phyloP scores from a whole-genome alignment of 2,329 filamentous ascomycete genomes.

The Fusarium transvaalense region DNA sequence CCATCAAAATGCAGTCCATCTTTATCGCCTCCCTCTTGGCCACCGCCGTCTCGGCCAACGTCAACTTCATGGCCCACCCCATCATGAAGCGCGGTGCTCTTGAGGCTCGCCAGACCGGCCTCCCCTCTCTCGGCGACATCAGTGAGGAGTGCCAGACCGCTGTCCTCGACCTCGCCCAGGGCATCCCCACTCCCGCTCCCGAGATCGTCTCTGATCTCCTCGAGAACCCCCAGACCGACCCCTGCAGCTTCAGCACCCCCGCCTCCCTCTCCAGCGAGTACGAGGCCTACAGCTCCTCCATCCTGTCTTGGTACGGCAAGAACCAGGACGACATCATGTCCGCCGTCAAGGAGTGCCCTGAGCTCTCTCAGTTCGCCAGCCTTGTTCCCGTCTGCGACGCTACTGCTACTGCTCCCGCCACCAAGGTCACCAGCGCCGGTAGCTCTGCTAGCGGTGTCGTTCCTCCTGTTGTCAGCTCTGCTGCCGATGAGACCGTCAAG shows the following conservation, averaged over 20 bases:
- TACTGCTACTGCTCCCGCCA: slow-evolving; percentile 8
- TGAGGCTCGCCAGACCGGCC: slow-evolving; percentile 46
- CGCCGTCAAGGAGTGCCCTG: slow-evolving; percentile 48
- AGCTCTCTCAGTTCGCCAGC: slow-evolving; percentile 35
- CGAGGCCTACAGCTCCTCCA: slow-evolving; percentile 50
- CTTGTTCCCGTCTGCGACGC: slow-evolving; percentile 44
- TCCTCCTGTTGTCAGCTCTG: neutral
- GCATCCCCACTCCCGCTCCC: slow-evolving; percentile 51
- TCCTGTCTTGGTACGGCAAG: slow-evolving; percentile 50
- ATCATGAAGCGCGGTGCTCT: slow-evolving; percentile 46
- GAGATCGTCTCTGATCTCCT: slow-evolving; percentile 46
- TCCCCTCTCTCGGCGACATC: slow-evolving; percentile 7
- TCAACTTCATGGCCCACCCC: slow-evolving; percentile 49
- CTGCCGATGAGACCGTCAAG: slow-evolving; percentile 18
- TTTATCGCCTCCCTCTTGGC: slow-evolving; percentile 47
- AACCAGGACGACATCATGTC: slow-evolving; percentile 48
- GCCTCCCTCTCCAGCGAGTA: slow-evolving; percentile 50
- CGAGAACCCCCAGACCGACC: slow-evolving; percentile 48
- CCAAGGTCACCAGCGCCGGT: neutral
- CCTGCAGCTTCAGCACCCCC: slow-evolving; percentile 52
- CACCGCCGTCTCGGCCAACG: slow-evolving; percentile 44
- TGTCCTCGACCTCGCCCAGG: slow-evolving; percentile 42
- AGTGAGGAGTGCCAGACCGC: slow-evolving; percentile 43
- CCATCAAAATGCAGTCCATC: slow-evolving; percentile 49
- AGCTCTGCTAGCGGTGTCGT: neutral